Base-by-base conservation (phyloP, 805 yeast genomes). In the Millerozyma miso region DNA sequence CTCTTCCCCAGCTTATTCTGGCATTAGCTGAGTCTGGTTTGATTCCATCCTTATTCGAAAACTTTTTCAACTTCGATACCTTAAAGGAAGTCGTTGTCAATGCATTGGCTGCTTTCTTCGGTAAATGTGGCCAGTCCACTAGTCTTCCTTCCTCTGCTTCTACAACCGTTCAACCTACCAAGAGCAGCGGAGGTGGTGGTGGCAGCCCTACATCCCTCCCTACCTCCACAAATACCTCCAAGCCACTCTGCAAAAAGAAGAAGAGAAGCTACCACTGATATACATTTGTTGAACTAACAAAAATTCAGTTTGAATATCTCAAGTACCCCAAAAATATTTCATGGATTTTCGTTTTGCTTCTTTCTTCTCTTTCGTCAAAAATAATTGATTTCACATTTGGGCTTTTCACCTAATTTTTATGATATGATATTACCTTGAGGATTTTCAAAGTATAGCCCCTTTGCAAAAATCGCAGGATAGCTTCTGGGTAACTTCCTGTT, bases 61-160 rank as follows among this genome's bases (percentile, higher is more conserved):
- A 62, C 38, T 67, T 69, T 60, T 67, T 69, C 52, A 67, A 58
- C 52, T 33, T 67, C 34, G 52, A 49, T 14, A 68, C 72, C 15
- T 65, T 69, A 51, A 58, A 65, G 54, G 57, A 69, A n/a, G 65
- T 68, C 42, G 59, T 66, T 39, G 63, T 63, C 48, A 69, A 62
- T 42, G 71, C 74, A 19, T 67, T 69, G 54, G 70, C 70, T 46
- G 73, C 73, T 42, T 71, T 70, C 18, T 56, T 60, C 42, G 65
- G 65, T 45, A 48, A 65, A 37, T 69, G 75, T 62, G 63, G 56
- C 17, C 60, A 59, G 37, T 43, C 60, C 12, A 48, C 57, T 40
- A 48, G 62, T 17, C 51, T 62, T 20, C 44, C 58, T 26, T 46
- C 61, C 8, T 52, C 67, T 38, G 51, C 63, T 15, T 50, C 55